Conservation (phyloP, 2,329 filamentous ascomycete genomes). For the Ophiocordyceps robertsii region DNA sequence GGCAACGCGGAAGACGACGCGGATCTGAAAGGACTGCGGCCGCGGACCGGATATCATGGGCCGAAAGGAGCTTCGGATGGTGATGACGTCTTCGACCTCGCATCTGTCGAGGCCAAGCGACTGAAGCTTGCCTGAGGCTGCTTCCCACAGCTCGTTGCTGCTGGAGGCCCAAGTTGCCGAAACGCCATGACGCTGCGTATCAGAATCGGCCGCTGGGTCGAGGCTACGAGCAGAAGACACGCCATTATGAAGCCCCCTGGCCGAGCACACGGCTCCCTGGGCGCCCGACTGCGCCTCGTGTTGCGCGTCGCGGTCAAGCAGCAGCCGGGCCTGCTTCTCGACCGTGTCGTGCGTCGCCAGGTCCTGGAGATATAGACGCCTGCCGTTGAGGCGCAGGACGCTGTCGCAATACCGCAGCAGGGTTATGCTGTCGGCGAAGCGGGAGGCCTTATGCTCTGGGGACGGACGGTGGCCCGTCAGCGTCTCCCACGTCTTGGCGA, state of each 20-base stretch:
- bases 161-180: too few species aligned
- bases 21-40: constrained; percentile 20
- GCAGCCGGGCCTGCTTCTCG: constrained; percentile 15
- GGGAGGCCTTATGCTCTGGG: constrained; percentile 11
- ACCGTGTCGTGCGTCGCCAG: constrained; percentile 16
- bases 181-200: neutral
- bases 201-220: neutral
- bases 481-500: constrained; percentile 15
- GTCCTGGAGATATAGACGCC: constrained; percentile 21
- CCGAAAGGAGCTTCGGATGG: constrained; percentile 15
- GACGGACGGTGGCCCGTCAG: constrained; percentile 14
- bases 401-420: constrained; percentile 22
- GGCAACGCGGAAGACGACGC: constrained; percentile 16
- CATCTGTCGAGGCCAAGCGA: constrained; percentile 8
- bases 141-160: neutral
- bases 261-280: neutral
- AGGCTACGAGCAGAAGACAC: neutral
- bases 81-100: constrained; percentile 15
- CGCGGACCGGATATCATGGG: constrained; percentile 16
- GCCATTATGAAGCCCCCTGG: neutral
- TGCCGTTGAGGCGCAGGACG: constrained; percentile 12
- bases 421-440: constrained; percentile 22
- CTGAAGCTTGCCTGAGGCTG: constrained; percentile 2
- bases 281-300: neutral
- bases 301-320: constrained; percentile 3